Conservation (phyloP, 2,329 filamentous ascomycete species). For the Trichoderma koningiopsis region DNA sequence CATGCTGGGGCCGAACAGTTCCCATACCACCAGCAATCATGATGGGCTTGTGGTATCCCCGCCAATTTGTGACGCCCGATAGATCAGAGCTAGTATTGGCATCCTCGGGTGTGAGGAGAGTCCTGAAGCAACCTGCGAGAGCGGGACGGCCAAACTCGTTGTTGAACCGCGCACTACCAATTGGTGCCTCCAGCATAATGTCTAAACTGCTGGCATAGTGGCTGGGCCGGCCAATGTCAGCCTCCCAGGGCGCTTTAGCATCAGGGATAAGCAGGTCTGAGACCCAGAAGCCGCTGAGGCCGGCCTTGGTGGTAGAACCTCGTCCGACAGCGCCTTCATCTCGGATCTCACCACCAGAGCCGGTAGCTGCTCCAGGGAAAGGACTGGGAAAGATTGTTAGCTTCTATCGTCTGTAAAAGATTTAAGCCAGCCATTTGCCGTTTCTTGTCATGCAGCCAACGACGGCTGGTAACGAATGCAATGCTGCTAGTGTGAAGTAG, state of each 20-base stretch:
- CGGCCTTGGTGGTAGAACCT: constrained; percentile 90
- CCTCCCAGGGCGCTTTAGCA: constrained; percentile 82
- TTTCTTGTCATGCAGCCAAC: not conserved
- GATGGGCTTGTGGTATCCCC: constrained; percentile 97
- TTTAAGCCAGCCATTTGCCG: not conserved
- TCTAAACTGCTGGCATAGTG: constrained; percentile 94
- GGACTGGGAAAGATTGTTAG: constrained; percentile 46
- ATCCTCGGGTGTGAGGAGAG: constrained; percentile 63
- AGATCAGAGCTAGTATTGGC: constrained; percentile 38
- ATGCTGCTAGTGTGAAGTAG: not conserved
- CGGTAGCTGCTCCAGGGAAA: constrained; percentile 89
- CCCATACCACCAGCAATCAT: constrained; percentile 97
- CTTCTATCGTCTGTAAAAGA: not conserved
- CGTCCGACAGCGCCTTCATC: constrained; percentile 93
- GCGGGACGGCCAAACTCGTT: constrained; percentile 95
- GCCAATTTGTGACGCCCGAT: constrained; percentile 52
- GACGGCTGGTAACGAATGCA: not conserved
- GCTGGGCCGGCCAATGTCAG: constrained; percentile 82
- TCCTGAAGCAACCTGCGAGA: constrained; percentile 88
- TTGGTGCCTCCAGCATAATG: constrained; percentile 96
- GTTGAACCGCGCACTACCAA: constrained; percentile 93
- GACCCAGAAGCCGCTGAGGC: constrained; percentile 89
- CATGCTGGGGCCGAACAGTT: constrained; percentile 86
- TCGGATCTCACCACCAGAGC: constrained; percentile 91
- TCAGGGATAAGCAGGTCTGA: constrained; percentile 91